phyloP scores from a whole-genome alignment of 106 monocot species.

The Dioscorea dumetorum region DNA sequence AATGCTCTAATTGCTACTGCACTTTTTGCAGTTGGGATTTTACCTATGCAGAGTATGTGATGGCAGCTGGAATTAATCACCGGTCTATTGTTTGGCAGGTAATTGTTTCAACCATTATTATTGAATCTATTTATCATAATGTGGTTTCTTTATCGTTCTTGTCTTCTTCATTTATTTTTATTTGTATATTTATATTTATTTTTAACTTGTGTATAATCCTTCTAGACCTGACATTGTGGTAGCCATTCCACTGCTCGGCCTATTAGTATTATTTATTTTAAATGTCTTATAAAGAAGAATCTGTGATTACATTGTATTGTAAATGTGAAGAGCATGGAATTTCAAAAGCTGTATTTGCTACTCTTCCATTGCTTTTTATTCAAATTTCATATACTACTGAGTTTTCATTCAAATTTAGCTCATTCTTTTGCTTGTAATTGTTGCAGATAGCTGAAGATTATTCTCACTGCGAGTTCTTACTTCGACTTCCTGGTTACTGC shows the following conservation, averaged over 20 bases:
- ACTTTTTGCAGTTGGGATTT: conserved; percentile 86
- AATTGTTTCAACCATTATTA: neutral
- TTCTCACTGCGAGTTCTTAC: conserved; percentile 91
- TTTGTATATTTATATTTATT: neutral
- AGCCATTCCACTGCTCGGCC: neutral
- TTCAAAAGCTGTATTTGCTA: neutral
- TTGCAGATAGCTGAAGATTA: conserved; percentile 98
- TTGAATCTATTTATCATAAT: neutral
- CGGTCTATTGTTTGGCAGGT: conserved; percentile 98
- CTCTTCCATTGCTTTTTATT: neutral
- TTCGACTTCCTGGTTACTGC: conserved; percentile 94
- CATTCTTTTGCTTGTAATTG: neutral
- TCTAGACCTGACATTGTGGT: neutral
- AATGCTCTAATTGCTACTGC: neutral
- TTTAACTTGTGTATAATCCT: neutral
- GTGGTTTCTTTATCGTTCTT: no score
- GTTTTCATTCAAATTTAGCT: neutral
- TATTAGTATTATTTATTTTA: no score
- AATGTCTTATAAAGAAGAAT: no score
- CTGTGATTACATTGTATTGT: no score
- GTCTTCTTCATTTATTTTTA: no score
- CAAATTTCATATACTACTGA: neutral
- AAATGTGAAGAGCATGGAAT: neutral
- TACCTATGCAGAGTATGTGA: conserved; percentile 96
- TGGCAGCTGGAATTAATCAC: conserved; percentile 82